Percentiles rank a stretch among this genome's conserved stretches.
phyloP scores from a whole-genome alignment of 1,284 basidiomycete genomes.

The Ceratobasidium sp. region DNA sequence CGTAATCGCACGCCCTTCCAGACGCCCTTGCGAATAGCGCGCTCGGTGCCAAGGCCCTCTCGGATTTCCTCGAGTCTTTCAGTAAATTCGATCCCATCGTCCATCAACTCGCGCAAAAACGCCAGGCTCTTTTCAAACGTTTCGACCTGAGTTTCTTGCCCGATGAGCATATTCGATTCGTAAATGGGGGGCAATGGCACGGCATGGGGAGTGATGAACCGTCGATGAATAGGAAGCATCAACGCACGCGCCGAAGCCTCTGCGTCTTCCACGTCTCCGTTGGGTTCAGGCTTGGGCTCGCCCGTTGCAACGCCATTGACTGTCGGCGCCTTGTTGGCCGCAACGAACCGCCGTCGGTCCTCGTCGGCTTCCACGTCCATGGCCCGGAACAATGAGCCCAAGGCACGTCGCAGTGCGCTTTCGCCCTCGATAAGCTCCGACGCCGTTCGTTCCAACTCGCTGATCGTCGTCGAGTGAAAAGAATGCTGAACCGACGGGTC shows the following conservation, averaged over 20 bases:
- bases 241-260: slow-evolving; percentile 30
- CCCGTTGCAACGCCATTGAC: slow-evolving; percentile 19
- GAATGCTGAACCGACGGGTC: slow-evolving; percentile 81
- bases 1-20: slow-evolving; percentile 76
- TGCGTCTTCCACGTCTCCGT: slow-evolving; percentile 34
- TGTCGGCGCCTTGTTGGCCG: slow-evolving; percentile 13
- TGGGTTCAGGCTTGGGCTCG: slow-evolving; percentile 27
- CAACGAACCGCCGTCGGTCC: slow-evolving; percentile 26
- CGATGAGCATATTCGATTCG: slow-evolving; percentile 37
- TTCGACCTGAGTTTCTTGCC: slow-evolving; percentile 49
- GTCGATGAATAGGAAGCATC: slow-evolving; percentile 37
- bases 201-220: slow-evolving; percentile 40
- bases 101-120: slow-evolving; percentile 73
- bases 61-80: slow-evolving; percentile 79
- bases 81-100: slow-evolving; percentile 80
- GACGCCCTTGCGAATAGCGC: slow-evolving; percentile 68
- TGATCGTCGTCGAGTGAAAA: slow-evolving; percentile 74
- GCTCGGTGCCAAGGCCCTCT: slow-evolving; percentile 72
- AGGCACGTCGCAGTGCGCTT: slow-evolving; percentile 67
- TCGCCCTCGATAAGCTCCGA: slow-evolving; percentile 81
- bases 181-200: slow-evolving; percentile 36
- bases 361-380: slow-evolving; percentile 64
- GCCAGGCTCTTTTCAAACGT: slow-evolving; percentile 73
- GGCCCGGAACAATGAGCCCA: slow-evolving; percentile 78
- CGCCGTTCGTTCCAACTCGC: slow-evolving; percentile 76